Evolutionary conservation across 208 protist genomes (phyloP).

Genomic region (Leishmania major): DNA sequence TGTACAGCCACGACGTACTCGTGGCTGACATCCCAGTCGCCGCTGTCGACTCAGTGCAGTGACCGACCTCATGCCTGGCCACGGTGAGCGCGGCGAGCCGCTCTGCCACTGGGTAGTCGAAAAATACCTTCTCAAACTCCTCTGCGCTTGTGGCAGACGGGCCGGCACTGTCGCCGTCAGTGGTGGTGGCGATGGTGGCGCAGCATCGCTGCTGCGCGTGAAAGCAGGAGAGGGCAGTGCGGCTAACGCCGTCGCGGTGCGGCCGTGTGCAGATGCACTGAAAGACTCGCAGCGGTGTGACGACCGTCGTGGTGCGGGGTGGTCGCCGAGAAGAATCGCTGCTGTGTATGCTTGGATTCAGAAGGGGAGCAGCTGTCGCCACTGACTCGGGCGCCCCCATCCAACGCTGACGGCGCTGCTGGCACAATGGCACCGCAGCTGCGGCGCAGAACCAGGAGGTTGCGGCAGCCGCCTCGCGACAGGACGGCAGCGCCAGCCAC

Average conservation of each 20-base stretch:
- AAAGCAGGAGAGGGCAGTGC: background rate
- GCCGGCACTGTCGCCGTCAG: background rate
- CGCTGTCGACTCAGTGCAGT: slow-evolving; percentile 3
- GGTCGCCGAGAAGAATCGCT: background rate
- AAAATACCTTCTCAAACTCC: slow-evolving; percentile 28
- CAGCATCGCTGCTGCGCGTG: slow-evolving; percentile 10
- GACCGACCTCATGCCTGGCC: slow-evolving; percentile 22
- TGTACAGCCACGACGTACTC: slow-evolving; percentile 1
- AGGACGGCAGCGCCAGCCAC: background rate
- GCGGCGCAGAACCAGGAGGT: background rate
- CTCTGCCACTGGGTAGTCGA: slow-evolving; percentile 39
- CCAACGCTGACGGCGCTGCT: background rate
- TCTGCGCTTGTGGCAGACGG: background rate
- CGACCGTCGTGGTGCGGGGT: background rate
- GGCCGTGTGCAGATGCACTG: slow-evolving; percentile 1
- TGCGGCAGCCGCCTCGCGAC: background rate
- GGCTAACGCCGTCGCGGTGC: background rate
- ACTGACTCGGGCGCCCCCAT: background rate
- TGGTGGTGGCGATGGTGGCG: background rate
- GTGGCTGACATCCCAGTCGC: background rate
- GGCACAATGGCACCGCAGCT: background rate
- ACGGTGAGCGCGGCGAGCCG: slow-evolving; percentile 50
- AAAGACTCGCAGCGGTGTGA: background rate
- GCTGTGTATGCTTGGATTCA: background rate
- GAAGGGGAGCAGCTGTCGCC: background rate